phyloP scores from a whole-genome alignment of 495 filamentous ascomycete genomes.

The Neurospora terricola region DNA sequence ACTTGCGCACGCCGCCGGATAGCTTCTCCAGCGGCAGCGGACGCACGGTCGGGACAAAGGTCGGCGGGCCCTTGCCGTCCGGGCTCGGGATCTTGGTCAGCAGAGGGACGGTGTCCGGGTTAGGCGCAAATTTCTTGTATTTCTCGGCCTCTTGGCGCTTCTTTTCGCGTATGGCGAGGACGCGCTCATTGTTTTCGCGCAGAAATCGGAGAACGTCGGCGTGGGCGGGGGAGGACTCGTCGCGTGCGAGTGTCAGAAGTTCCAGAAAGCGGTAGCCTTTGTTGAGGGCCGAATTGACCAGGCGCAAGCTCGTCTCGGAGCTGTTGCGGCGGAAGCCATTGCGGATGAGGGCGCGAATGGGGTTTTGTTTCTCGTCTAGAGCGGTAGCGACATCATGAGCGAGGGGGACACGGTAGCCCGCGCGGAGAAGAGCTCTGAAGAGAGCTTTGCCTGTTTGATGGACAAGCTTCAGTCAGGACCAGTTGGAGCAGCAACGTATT shows the following conservation, averaged over 20 bases:
- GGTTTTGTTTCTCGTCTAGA: slow-evolving; percentile 28
- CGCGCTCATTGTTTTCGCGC: slow-evolving; percentile 16
- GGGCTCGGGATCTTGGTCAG: slow-evolving; percentile 19
- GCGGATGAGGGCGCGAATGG: slow-evolving; percentile 32
- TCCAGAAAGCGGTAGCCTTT: slow-evolving; percentile 48
- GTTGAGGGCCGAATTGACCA: slow-evolving; percentile 44
- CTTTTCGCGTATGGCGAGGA: slow-evolving; percentile 13
- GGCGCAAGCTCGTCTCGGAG: slow-evolving; percentile 42
- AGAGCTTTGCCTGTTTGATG: slow-evolving; percentile 54
- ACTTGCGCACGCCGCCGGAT: slow-evolving; percentile 40
- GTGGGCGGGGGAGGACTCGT: slow-evolving; percentile 11
- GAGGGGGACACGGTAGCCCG: slow-evolving; percentile 42
- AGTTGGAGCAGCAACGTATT: not conserved
- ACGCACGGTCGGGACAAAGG: slow-evolving; percentile 31
- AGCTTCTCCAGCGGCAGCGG: slow-evolving; percentile 34
- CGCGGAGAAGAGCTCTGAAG: slow-evolving; percentile 59
- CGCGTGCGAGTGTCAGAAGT: slow-evolving; percentile 11
- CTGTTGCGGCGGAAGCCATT: slow-evolving; percentile 50
- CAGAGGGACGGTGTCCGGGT: slow-evolving; percentile 18
- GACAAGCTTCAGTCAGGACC: not conserved
- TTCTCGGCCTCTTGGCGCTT: not conserved
- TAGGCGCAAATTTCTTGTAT: not conserved
- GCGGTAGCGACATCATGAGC: slow-evolving; percentile 27
- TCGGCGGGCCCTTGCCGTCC: slow-evolving; percentile 25
- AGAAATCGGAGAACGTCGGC: slow-evolving; percentile 25